Conservation (phyloP, 2,329 filamentous ascomycete species). For the Celoporthe dispersa region DNA sequence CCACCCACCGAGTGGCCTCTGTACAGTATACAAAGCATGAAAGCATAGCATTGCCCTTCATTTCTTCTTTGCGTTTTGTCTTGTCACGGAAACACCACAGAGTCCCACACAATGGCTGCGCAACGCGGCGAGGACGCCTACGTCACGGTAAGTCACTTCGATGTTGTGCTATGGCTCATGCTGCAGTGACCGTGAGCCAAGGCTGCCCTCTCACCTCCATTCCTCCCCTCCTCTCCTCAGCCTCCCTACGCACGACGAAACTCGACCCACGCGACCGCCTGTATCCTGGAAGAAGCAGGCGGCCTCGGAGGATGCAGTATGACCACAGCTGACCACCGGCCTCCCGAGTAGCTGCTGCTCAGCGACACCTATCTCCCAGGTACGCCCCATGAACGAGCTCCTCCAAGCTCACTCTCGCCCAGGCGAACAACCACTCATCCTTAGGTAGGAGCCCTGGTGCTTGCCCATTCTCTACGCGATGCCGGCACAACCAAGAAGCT, state of each 20-base stretch:
- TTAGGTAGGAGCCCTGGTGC: conserved; percentile 78
- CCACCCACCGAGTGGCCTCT: conserved; percentile 24
- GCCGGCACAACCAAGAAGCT: conserved; percentile 84
- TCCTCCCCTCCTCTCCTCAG: background rate
- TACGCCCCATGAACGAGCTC: conserved; percentile 46
- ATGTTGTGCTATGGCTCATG: conserved; percentile 1
- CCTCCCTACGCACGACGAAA: background rate
- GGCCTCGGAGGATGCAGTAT: conserved; percentile 17
- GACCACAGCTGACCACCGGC: conserved; percentile 30
- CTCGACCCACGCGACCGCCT: background rate
- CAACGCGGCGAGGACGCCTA: conserved; percentile 55
- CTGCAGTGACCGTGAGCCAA: conserved; percentile 1
- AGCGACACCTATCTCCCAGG: conserved; percentile 93
- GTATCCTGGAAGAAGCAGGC: background rate
- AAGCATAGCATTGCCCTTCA: conserved; percentile 24
- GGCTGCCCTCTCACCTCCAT: background rate
- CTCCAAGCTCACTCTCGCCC: no score
- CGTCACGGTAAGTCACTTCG: conserved; percentile 54
- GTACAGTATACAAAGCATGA: conserved; percentile 29
- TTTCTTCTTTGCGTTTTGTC: conserved; percentile 24
- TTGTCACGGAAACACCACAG: conserved; percentile 9
- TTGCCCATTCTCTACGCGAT: conserved; percentile 94
- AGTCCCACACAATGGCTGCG: conserved; percentile 42
- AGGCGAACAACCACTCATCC: conserved; percentile 30
- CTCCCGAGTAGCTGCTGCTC: conserved; percentile 73